Evolutionary conservation across 2,329 filamentous ascomycete genomes (phyloP), one percentile per base, ranked within the genome.

Genomic region (Rhynchosporium secalis): DNA sequence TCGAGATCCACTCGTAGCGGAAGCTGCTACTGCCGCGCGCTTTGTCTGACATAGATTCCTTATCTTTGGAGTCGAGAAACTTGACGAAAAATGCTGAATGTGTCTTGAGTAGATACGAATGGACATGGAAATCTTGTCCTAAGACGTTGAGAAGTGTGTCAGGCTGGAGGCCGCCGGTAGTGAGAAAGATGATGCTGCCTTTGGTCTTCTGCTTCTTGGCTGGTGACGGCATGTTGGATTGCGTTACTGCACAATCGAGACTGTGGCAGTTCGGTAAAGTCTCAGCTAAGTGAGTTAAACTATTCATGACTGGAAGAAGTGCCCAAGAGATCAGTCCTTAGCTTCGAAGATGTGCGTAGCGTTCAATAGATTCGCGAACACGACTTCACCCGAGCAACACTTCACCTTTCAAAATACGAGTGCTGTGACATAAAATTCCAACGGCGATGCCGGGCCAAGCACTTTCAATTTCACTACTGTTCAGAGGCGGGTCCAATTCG

Each of bases 51-150:
- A 4, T 20, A 4, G 43, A n/a, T 20, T 20, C 13, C 49, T 69
- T 69, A 3, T 67, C 62, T 5, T 56, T 26, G 3, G 62, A 66
- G 38, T 69, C 58, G 5, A 69, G 57, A 12, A 59, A 63, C 33
- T 49, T 57, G 20, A 33, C 41, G 38, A 67, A 67, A 49, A 62
- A 67, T 9, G 47, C 56, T 2, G 63, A 65, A 26, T 64, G 52
- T 15, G 57, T 9, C 55, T 67, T 67, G 4, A 67, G 36, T n/a
- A 64, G 8, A 3, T 20, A 20, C 0, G 63, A 64, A 29, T 67
- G 61, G 3, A 64, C 59, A n/a, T 67, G 60, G 29, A 59, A 65
- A 13, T 20, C 58, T 31, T 54, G 28, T n/a, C 52, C 56, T 45
- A 61, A 58, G 33, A 64, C 48, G 6, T n/a, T 28, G 7, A 67